Base-by-base conservation (phyloP, 768 basidiomycete genomes). In the Boletus speciosus region DNA sequence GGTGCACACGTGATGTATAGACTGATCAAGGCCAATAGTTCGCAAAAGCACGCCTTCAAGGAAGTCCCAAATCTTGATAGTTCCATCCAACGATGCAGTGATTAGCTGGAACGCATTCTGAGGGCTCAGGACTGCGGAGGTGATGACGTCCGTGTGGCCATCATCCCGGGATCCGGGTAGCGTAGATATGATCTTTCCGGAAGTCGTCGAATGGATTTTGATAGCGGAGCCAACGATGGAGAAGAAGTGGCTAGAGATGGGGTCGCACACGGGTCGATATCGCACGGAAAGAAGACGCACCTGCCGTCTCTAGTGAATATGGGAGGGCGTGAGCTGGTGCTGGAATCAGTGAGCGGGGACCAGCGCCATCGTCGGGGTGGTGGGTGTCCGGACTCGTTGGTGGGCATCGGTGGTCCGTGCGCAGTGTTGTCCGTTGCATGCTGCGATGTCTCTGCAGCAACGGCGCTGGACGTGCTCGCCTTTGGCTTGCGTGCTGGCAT, bases 41-140 rank as follows among this genome's bases (percentile, higher is more conserved):
- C 85, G 83, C 55, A 98, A 74, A 11, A 97, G 73, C 8, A 78
- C 75, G 6, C 86, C 93, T 54, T 97, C 94, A 36, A 95, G 73
- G 69, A 89, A 95, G 72, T 98, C 93, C 97, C 97, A 99, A 25
- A 97, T 73, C 67, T 90, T 82, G 57, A 98, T 71, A 35, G 78
- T 79, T n/a, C 94, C 96, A 61, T 93, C 88, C 55, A 85, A 63
- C 8, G 91, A 90, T 45, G 84, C 86, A 11, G 93, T 93, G 59
- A 98, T 83, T 58, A 99, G 72, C 69, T 98, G 97, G 59, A 93
- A 90, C 25, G 84, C 78, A 71, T 97, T 98, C 57, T 85, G 79
- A 14, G 97, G 93, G 66, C 84, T 88, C 51, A 98, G 72, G 38
- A 85, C 73, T 38, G 86, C 81, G 38, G 85, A 81, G 11, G 93